Conservation (phyloP, 257 asterid genomes). For the Jaltomata sinuosa region DNA sequence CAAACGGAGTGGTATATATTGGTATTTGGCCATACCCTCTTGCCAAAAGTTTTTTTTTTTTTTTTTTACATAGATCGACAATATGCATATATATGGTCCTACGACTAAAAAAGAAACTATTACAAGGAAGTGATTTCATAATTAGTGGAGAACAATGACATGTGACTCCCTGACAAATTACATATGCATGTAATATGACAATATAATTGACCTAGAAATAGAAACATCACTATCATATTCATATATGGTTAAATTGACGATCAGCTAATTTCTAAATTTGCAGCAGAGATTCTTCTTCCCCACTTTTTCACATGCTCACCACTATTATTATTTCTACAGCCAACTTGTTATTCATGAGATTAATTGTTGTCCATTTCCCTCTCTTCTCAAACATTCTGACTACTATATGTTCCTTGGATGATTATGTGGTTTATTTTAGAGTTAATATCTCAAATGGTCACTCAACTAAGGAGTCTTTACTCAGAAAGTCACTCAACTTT, state of each 20-base stretch:
- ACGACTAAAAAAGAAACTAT: background rate
- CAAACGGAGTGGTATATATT: too few relatives aligned
- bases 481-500: too few relatives aligned
- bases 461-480: too few relatives aligned
- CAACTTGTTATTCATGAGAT: background rate
- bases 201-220: background rate
- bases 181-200: background rate
- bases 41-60: background rate
- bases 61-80: background rate
- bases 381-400: background rate
- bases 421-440: too few relatives aligned
- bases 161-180: background rate
- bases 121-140: background rate
- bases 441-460: too few relatives aligned
- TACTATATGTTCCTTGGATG: background rate
- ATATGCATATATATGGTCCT: background rate
- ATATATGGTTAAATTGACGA: background rate
- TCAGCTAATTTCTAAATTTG: background rate
- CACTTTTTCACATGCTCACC: background rate
- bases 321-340: background rate
- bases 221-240: background rate
- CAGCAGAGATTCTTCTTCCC: constrained; percentile 4
- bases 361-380: constrained; percentile 1
- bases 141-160: background rate
- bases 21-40: background rate